Base-by-base conservation (phyloP, 352 stramenopile genomes). In the Pythium pectinolyticum region DNA sequence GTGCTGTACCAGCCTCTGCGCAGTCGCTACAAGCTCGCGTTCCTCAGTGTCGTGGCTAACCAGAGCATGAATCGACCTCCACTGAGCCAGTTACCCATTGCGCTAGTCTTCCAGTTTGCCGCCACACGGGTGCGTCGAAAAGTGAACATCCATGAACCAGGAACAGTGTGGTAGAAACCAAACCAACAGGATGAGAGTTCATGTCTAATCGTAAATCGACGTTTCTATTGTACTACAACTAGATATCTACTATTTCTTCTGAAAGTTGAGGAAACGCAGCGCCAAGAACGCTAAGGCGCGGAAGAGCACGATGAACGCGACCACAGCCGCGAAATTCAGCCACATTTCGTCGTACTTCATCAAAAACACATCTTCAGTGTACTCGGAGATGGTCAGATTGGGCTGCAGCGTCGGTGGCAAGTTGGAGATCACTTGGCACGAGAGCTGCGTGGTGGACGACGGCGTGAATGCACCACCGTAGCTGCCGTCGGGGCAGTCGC, bases 271-370 rank as follows among this genome's bases (percentile, higher is more conserved):
- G 43, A 78, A 88, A 19, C 77, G 74, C 66, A 89, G 70, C 37
- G 76, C 57, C 15, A 86, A 41, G 27, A 88, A 55, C 30, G 69
- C 71, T 3, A 89, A 22, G 1, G 87, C 7, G 5, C 78, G 80
- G 62, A 84, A 79, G 12, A 72, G 32, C 28, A 78, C 62, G 28
- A 83, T 88, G 51, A 77, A 85, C 6, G 56, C 73, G 57, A 86
- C 51, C 11, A 82, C 56, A 32, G 80, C 63, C 25, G 53, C 68
- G 17, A 80, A 77, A 63, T 86, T 80, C 22, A 49, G 55, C 66
- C 70, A 74, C 22, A 85, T 74, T 31, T 89, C 70, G 51, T 87
- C 72, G 67, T 84, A 68, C 57, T 84, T 77, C 61, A 86, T 84
- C 22, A 75, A 53, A 47, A 87, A 89, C 5, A 64, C 63, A 11